phyloP scores from a whole-genome alignment of 2,329 filamentous ascomycete species.

The Alternaria postmessia region DNA sequence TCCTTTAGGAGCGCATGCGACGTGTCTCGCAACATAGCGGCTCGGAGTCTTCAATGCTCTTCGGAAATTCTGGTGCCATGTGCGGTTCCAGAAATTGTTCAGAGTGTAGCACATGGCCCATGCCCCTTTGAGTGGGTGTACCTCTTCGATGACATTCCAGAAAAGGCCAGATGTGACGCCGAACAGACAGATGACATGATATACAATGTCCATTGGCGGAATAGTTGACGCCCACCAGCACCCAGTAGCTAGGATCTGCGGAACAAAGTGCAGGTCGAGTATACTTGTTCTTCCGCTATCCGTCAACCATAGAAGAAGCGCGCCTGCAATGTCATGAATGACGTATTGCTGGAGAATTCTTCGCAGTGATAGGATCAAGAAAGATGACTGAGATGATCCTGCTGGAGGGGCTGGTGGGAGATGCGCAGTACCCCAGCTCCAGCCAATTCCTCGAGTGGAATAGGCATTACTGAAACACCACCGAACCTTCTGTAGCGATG shows the following conservation, averaged over 20 bases:
- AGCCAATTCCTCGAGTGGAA: not conserved
- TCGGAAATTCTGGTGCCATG: constrained; percentile 3
- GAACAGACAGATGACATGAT: not conserved
- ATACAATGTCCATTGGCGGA: not conserved
- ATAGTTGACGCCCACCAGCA: constrained; percentile 4
- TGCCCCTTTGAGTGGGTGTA: not conserved
- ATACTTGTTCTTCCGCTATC: not conserved
- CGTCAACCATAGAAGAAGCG: not conserved
- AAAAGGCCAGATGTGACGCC: not conserved
- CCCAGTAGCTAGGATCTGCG: not conserved
- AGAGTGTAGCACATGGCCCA: not conserved
- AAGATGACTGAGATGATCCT: not conserved
- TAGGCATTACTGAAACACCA: not conserved
- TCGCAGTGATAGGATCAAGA: not conserved
- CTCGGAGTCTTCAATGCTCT: not conserved
- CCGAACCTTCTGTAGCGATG: not conserved
- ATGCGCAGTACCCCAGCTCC: not conserved
- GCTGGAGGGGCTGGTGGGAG: not conserved
- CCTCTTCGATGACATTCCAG: constrained; percentile 1
- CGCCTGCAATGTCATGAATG: not conserved
- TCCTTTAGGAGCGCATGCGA: not conserved
- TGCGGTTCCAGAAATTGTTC: constrained; percentile 2
- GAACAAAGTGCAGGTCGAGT: not conserved
- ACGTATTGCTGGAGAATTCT: not conserved
- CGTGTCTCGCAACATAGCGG: not conserved